A percentile compares a stretch with the other conserved stretches of the same genome.
phyloP scores from a whole-genome alignment of 306 rosid genomes.

The Glycine soja region DNA sequence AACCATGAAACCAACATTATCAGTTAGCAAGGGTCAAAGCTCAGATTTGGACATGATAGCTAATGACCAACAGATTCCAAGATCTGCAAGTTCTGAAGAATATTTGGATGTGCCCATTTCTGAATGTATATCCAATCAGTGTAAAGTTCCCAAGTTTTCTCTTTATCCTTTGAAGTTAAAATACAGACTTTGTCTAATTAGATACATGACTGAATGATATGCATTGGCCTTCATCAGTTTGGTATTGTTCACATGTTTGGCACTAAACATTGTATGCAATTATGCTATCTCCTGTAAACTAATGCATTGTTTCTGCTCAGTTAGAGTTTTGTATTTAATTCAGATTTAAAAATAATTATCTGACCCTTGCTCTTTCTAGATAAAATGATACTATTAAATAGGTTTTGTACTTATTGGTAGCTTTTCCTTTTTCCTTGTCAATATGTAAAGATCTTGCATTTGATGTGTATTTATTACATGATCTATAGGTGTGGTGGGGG shows the following conservation, averaged over 20 bases:
- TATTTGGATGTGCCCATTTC: slow-evolving; percentile 28
- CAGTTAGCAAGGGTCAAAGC: slow-evolving; percentile 48
- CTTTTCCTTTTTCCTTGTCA: slow-evolving; percentile 26
- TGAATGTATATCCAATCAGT: slow-evolving; percentile 31
- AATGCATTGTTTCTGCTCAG: background rate
- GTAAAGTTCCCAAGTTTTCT: slow-evolving; percentile 51
- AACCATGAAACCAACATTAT: slow-evolving; percentile 54
- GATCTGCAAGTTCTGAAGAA: slow-evolving; percentile 45
- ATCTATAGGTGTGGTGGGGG: slow-evolving; percentile 46
- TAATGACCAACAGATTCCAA: slow-evolving; percentile 51
- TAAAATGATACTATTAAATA: background rate
- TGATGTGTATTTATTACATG: slow-evolving; percentile 34
- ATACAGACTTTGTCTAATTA: slow-evolving; percentile 10
- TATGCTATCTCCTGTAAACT: slow-evolving; percentile 18
- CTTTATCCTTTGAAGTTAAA: slow-evolving; percentile 24
- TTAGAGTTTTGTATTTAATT: slow-evolving; percentile 2
- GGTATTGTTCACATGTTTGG: slow-evolving; percentile 21
- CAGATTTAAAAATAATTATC: slow-evolving; percentile 7
- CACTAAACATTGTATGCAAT: background rate
- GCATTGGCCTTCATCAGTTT: slow-evolving; percentile 7
- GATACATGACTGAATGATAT: background rate
- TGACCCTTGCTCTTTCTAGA: slow-evolving; percentile 13
- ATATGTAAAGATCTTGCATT: slow-evolving; percentile 41
- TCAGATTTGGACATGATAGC: slow-evolving; percentile 42
- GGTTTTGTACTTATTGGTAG: background rate